Conservation (phyloP, 805 yeast species). For the Candida odintsovae region DNA sequence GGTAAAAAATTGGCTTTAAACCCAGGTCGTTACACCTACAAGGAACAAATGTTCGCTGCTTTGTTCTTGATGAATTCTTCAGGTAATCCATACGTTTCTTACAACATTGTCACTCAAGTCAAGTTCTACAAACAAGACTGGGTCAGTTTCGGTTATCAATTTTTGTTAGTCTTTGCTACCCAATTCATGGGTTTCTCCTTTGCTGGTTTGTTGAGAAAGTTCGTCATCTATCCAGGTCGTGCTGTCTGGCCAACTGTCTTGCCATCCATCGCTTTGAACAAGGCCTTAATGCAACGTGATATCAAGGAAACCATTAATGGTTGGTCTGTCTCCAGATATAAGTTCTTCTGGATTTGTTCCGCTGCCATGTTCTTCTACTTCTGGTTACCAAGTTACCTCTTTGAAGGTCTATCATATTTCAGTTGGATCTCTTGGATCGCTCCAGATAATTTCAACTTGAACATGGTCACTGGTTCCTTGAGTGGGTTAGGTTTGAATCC, state of each 20-base stretch:
- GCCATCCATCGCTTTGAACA: slow-evolving; percentile 44
- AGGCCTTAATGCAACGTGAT: slow-evolving; percentile 37
- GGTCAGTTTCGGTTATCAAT: slow-evolving; percentile 45
- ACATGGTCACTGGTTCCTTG: slow-evolving; percentile 42
- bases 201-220: slow-evolving; percentile 58
- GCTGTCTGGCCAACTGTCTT: slow-evolving; percentile 50
- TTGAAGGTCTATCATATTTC: slow-evolving; percentile 36
- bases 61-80: slow-evolving; percentile 32
- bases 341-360: slow-evolving; percentile 28
- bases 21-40: slow-evolving; percentile 60
- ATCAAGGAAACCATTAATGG: slow-evolving; percentile 27
- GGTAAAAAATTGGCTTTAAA: slow-evolving; percentile 41
- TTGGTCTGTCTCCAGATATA: slow-evolving; percentile 29
- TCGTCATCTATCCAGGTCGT: slow-evolving; percentile 45
- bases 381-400: slow-evolving; percentile 42
- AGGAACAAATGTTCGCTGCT: slow-evolving; percentile 64
- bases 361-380: slow-evolving; percentile 32
- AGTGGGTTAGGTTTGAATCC: slow-evolving; percentile 51
- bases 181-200: slow-evolving; percentile 63
- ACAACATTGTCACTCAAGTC: slow-evolving; percentile 31
- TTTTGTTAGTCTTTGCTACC: slow-evolving; percentile 46
- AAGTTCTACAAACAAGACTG: slow-evolving; percentile 24
- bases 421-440: slow-evolving; percentile 57
- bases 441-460: slow-evolving; percentile 45
- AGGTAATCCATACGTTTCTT: slow-evolving; percentile 29